phyloP scores from a whole-genome alignment of 2,329 filamentous ascomycete genomes.

The Capronia coronata region DNA sequence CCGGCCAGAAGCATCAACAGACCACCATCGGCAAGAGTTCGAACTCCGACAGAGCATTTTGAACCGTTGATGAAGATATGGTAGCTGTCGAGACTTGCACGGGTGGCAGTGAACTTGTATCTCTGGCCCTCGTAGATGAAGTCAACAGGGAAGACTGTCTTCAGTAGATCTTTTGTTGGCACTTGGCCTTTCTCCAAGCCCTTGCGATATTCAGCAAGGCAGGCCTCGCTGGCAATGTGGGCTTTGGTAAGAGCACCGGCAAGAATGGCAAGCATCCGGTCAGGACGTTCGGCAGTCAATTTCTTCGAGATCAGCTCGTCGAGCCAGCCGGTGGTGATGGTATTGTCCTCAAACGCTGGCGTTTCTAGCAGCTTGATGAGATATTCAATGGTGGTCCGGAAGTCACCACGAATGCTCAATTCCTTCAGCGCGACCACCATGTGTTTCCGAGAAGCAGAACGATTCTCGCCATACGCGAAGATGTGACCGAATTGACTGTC shows the following conservation, averaged over 20 bases:
- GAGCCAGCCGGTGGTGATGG: conserved; percentile 97
- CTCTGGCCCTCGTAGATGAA: conserved; percentile 97
- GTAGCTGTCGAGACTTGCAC: conserved; percentile 88
- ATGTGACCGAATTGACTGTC: conserved; percentile 99
- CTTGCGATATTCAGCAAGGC: conserved; percentile 76
- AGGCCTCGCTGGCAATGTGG: conserved; percentile 85
- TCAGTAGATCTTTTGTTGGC: conserved; percentile 89
- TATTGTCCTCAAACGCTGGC: conserved; percentile 97
- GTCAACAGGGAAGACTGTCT: conserved; percentile 94
- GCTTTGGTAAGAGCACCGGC: conserved; percentile 94
- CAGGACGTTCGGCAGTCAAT: conserved; percentile 89
- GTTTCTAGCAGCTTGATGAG: conserved; percentile 98
- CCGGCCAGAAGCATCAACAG: conserved; percentile 84
- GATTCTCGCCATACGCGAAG: conserved; percentile 97
- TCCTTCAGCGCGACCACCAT: conserved; percentile 99
- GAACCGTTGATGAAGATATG: conserved; percentile 98
- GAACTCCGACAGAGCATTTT: conserved; percentile 87
- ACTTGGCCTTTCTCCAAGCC: conserved; percentile 97
- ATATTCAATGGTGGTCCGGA: conserved; percentile 97
- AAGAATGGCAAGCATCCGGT: conserved; percentile 87
- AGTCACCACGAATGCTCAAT: conserved; percentile 98
- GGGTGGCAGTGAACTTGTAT: conserved; percentile 97
- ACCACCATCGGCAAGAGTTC: conserved; percentile 87
- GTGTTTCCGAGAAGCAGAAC: conserved; percentile 91
- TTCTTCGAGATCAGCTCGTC: conserved; percentile 98